phyloP scores from a whole-genome alignment of 768 basidiomycete species.

The Neoboletus brunneissimus region DNA sequence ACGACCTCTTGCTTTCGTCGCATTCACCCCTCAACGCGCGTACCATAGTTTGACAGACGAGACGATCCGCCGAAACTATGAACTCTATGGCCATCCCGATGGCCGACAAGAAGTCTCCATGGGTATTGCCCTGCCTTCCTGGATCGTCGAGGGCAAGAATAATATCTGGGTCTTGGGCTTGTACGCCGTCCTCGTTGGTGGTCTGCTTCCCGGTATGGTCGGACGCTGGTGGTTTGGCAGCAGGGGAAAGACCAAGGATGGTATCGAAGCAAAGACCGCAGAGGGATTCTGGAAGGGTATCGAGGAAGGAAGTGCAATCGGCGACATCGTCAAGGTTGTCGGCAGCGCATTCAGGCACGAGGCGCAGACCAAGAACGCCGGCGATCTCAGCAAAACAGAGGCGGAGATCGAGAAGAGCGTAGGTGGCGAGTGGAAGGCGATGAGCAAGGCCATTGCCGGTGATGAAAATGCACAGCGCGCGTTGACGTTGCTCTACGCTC shows the following conservation, averaged over 20 bases:
- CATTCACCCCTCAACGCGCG: not conserved
- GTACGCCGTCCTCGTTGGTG: conserved; percentile 88
- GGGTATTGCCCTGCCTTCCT: conserved; percentile 92
- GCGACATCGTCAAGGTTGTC: conserved; percentile 70
- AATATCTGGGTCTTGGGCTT: conserved; percentile 85
- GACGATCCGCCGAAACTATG: conserved; percentile 85
- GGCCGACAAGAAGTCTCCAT: conserved; percentile 92
- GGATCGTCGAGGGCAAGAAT: conserved; percentile 91
- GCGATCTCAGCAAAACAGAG: conserved; percentile 50
- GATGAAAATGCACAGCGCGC: conserved; percentile 44
- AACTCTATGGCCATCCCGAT: conserved; percentile 90
- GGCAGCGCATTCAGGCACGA: conserved; percentile 67
- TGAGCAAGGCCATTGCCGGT: conserved; percentile 42
- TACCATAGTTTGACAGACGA: conserved; percentile 79
- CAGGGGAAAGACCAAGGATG: conserved; percentile 87
- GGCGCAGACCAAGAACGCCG: conserved; percentile 30
- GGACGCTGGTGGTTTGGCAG: conserved; percentile 98
- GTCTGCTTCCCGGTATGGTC: conserved; percentile 80
- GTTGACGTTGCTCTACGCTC: conserved; percentile 76
- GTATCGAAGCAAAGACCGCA: conserved; percentile 76
- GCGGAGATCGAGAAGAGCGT: conserved; percentile 45
- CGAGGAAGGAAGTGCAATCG: conserved; percentile 73
- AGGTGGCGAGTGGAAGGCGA: conserved; percentile 54
- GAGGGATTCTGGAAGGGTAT: conserved; percentile 84
- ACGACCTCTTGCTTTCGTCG: not conserved